phyloP scores from a whole-genome alignment of 768 basidiomycete genomes.

The Hericium alpestre region DNA sequence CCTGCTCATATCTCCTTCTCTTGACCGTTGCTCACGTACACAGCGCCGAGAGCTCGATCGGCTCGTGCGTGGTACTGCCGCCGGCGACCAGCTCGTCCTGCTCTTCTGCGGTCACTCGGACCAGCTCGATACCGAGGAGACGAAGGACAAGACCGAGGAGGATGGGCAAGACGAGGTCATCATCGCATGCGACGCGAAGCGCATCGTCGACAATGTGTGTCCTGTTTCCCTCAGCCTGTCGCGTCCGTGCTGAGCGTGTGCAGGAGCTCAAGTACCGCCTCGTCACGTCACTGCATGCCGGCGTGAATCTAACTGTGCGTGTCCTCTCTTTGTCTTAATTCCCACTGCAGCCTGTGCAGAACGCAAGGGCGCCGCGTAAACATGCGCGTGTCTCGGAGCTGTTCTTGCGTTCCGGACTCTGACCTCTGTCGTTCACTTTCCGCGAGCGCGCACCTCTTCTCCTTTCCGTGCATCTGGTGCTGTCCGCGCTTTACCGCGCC shows the following conservation, averaged over 20 bases:
- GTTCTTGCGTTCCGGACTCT: too few relatives aligned
- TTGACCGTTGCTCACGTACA: neutral
- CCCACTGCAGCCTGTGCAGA: too few relatives aligned
- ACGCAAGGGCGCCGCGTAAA: too few relatives aligned
- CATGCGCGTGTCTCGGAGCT: too few relatives aligned
- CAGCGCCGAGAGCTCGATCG: conserved; percentile 11
- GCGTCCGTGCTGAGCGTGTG: neutral
- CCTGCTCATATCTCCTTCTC: neutral
- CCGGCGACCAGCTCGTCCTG: conserved; percentile 17
- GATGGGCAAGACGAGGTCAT: conserved; percentile 18
- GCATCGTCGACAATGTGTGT: conserved; percentile 17
- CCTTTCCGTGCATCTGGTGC: too few relatives aligned
- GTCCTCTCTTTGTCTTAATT: neutral
- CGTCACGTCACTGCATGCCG: conserved; percentile 11
- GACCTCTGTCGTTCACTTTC: too few relatives aligned
- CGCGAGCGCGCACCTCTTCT: too few relatives aligned
- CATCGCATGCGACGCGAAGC: conserved; percentile 5
- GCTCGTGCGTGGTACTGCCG: conserved; percentile 11
- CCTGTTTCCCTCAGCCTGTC: neutral
- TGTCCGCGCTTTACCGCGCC: too few relatives aligned
- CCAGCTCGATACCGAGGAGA: conserved; percentile 3
- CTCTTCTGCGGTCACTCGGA: conserved; percentile 18
- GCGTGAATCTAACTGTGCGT: conserved; percentile 9
- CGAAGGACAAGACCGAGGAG: conserved; percentile 8
- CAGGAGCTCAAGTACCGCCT: conserved; percentile 11